Evolutionary conservation across 2,329 filamentous ascomycete genomes (phyloP).

Genomic region (Eutypella sp.): DNA sequence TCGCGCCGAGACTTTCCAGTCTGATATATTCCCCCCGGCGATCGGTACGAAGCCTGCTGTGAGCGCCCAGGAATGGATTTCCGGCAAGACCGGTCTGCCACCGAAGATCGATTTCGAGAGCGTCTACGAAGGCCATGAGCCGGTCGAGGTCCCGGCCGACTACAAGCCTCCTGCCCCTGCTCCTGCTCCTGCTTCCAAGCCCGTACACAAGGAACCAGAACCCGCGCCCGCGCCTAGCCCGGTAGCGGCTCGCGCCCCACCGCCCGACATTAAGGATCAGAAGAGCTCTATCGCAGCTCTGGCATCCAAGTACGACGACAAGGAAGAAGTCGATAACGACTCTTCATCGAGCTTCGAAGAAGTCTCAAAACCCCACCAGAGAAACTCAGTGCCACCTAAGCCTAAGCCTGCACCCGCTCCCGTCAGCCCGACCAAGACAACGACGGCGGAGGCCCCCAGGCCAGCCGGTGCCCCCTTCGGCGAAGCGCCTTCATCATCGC

Average conservation of each 20-base stretch:
- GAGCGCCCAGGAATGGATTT: slow-evolving; percentile 76
- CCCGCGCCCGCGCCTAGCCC: slow-evolving; percentile 49
- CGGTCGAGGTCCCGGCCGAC: slow-evolving; percentile 69
- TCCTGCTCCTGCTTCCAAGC: slow-evolving; percentile 40
- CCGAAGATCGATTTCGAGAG: slow-evolving; percentile 92
- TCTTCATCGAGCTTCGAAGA: slow-evolving; percentile 85
- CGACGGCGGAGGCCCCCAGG: slow-evolving; percentile 37
- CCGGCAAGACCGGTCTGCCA: slow-evolving; percentile 77
- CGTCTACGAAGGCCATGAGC: slow-evolving; percentile 77
- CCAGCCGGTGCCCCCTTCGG: slow-evolving; percentile 37
- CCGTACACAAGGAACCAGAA: slow-evolving; percentile 47
- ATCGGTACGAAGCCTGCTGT: slow-evolving; percentile 75
- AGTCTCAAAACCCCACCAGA: slow-evolving; percentile 68
- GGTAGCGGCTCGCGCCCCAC: slow-evolving; percentile 41
- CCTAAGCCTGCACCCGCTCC: slow-evolving; percentile 22
- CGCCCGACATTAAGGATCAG: slow-evolving; percentile 75
- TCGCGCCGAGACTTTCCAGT: slow-evolving; percentile 90
- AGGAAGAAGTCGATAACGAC: slow-evolving; percentile 56
- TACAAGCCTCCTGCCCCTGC: slow-evolving; percentile 53
- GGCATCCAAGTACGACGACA: slow-evolving; percentile 81
- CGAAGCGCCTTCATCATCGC: slow-evolving; percentile 33
- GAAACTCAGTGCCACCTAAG: slow-evolving; percentile 34
- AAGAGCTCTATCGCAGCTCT: slow-evolving; percentile 80
- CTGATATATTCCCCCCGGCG: slow-evolving; percentile 91
- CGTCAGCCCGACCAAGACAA: slow-evolving; percentile 26